Percentiles rank a stretch among this genome's conserved stretches.
These are phyloP conservation scores for Lactarius trivialis DNA, from an alignment of 768 basidiomycete species.

Conservation along the genomic window DNA sequence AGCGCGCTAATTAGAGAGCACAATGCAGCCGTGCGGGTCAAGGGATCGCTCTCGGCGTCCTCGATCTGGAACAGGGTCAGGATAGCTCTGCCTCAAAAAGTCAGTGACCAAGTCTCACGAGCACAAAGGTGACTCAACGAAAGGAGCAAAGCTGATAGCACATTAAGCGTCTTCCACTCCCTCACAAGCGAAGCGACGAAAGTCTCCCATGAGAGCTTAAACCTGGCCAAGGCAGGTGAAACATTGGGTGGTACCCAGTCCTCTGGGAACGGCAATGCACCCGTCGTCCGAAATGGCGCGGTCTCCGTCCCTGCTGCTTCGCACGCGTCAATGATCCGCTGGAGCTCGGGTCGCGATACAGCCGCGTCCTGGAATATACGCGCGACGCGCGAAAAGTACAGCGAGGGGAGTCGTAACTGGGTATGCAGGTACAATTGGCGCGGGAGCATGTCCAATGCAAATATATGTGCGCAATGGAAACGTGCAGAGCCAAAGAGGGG, in stretches of 20 bases:
- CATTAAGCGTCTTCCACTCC: slow-evolving; percentile 73
- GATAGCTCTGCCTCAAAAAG: slow-evolving; percentile 44
- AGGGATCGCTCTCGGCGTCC: slow-evolving; percentile 47
- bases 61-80: slow-evolving; percentile 58
- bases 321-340: slow-evolving; percentile 34
- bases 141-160: slow-evolving; percentile 57
- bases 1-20: slow-evolving; percentile 60
- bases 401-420: slow-evolving; percentile 64
- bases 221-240: slow-evolving; percentile 57
- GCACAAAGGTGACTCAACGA: not conserved
- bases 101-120: not conserved
- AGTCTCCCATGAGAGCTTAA: slow-evolving; percentile 60
- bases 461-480: slow-evolving; percentile 19
- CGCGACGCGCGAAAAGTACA: slow-evolving; percentile 76
- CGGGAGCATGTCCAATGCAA: slow-evolving; percentile 36
- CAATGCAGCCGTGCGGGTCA: slow-evolving; percentile 56
- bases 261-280: slow-evolving; percentile 29
- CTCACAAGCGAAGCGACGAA: slow-evolving; percentile 64
- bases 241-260: slow-evolving; percentile 42
- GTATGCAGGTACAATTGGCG: slow-evolving; percentile 39
- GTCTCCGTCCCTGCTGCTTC: slow-evolving; percentile 1
- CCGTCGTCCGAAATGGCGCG: not conserved
- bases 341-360: slow-evolving; percentile 65
- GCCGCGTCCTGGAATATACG: slow-evolving; percentile 74
- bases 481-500: slow-evolving; percentile 14